A percentile compares a stretch with the other conserved stretches of the same genome.
phyloP scores from a whole-genome alignment of 1,284 basidiomycete genomes.

The Fomitiporia mediterranea region DNA sequence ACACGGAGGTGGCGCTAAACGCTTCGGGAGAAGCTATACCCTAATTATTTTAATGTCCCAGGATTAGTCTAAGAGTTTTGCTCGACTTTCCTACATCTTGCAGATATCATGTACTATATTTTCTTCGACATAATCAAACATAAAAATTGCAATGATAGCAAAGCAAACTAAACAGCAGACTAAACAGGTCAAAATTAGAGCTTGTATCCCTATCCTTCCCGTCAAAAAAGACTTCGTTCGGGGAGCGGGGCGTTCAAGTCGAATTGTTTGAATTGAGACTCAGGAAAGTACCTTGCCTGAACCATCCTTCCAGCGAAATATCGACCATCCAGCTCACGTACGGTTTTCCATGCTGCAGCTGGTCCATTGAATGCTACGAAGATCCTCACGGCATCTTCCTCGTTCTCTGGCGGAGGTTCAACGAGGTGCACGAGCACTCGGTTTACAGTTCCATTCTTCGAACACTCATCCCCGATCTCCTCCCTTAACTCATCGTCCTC shows the following conservation, averaged over 20 bases:
- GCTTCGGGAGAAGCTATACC: conserved; percentile 1
- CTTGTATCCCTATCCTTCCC: not conserved
- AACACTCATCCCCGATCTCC: conserved; percentile 89
- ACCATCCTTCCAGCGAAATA: conserved; percentile 87
- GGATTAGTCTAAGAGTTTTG: too few relatives aligned
- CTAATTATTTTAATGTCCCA: not conserved
- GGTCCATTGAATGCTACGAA: conserved; percentile 86
- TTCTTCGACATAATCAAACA: not conserved
- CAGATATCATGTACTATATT: not conserved
- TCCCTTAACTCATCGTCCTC: conserved; percentile 81
- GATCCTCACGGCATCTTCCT: conserved; percentile 72
- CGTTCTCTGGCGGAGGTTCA: conserved; percentile 53
- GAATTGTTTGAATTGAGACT: conserved; percentile 49
- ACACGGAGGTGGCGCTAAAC: not conserved
- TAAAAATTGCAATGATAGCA: not conserved
- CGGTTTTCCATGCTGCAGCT: conserved; percentile 91
- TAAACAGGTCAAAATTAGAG: not conserved
- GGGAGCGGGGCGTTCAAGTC: conserved; percentile 39
- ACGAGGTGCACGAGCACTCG: conserved; percentile 81
- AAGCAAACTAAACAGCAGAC: not conserved
- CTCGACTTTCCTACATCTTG: not conserved
- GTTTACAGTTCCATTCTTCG: conserved; percentile 86
- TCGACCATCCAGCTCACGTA: conserved; percentile 84
- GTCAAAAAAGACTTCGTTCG: not conserved
- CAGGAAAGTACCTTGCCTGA: conserved; percentile 79